A percentile compares a stretch with the other conserved stretches of the same genome.
phyloP scores from a whole-genome alignment of 1,139 yeast genomes.

The Taphrina wiesneri region DNA sequence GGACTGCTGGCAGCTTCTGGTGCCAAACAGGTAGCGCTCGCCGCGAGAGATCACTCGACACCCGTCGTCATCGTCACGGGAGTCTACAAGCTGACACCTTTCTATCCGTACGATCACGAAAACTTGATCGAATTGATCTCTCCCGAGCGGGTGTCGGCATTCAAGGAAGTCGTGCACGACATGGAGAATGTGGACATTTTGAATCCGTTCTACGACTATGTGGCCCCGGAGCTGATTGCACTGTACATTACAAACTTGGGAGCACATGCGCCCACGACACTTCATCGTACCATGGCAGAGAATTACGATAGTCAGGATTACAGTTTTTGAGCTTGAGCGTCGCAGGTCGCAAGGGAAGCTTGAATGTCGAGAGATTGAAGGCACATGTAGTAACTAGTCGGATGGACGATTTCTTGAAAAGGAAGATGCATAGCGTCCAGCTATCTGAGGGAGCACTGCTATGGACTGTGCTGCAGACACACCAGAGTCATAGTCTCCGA shows the following conservation, averaged over 20 bases:
- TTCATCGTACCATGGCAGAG: conserved; percentile 91
- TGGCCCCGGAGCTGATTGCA: conserved; percentile 91
- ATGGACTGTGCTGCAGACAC: neutral
- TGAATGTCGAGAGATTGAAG: no score
- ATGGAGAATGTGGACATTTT: conserved; percentile 73
- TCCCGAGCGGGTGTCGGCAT: conserved; percentile 77
- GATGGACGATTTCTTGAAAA: no score
- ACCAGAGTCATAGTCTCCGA: neutral
- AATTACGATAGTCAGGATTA: conserved; percentile 54
- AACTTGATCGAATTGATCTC: conserved; percentile 91
- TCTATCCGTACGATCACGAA: conserved; percentile 89
- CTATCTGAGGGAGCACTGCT: neutral
- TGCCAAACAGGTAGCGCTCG: conserved; percentile 88
- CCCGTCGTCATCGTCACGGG: conserved; percentile 97
- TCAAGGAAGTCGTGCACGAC: conserved; percentile 45
- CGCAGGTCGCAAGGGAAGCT: neutral
- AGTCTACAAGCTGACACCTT: conserved; percentile 84
- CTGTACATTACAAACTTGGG: conserved; percentile 93
- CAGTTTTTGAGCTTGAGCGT: conserved; percentile 26
- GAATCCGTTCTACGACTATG: conserved; percentile 89
- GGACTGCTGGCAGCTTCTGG: conserved; percentile 91
- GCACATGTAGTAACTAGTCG: no score
- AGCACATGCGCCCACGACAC: conserved; percentile 94
- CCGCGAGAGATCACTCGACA: conserved; percentile 91
- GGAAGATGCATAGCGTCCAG: no score